A percentile compares a stretch with the other conserved stretches of the same genome.
These are phyloP conservation scores for Magnolia kwangsiensis DNA, from an alignment of 164 flowering plant genomes.

Conservation along the genomic window DNA sequence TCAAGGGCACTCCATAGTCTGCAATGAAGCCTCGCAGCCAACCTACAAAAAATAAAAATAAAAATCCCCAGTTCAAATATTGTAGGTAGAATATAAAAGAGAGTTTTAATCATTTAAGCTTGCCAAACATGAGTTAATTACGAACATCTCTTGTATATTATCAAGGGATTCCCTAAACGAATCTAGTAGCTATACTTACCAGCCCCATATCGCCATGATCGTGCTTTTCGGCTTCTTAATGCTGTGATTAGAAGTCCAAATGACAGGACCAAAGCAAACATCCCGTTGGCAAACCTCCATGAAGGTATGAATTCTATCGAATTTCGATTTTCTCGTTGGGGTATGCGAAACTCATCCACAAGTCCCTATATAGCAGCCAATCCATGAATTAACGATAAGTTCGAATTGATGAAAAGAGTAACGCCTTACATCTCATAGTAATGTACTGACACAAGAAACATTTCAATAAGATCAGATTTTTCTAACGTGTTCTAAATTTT, in stretches of 20 bases:
- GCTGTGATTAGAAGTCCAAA: slow-evolving; percentile 89
- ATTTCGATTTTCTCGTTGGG: slow-evolving; percentile 51
- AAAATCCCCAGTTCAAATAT: slow-evolving; percentile 3
- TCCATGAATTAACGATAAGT: not conserved
- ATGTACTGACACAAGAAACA: not conserved
- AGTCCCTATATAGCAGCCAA: slow-evolving; percentile 48
- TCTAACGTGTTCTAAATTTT: not conserved
- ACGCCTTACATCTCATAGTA: not conserved
- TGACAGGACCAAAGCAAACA: slow-evolving; percentile 94
- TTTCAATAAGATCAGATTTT: not conserved
- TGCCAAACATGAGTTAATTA: too few relatives aligned
- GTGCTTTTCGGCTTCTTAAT: slow-evolving; percentile 82
- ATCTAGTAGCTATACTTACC: slow-evolving; percentile 36
- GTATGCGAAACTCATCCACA: slow-evolving; percentile 81
- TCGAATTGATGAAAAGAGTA: not conserved
- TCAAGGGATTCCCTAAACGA: not conserved
- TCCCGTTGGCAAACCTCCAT: slow-evolving; percentile 97
- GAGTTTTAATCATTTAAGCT: too few relatives aligned
- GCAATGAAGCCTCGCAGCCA: slow-evolving; percentile 88
- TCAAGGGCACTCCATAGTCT: slow-evolving; percentile 97
- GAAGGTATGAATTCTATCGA: slow-evolving; percentile 56
- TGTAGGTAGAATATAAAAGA: not conserved
- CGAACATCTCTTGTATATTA: too few relatives aligned
- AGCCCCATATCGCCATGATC: slow-evolving; percentile 95
- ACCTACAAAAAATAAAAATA: slow-evolving; percentile 37